phyloP scores from a whole-genome alignment of 192 early-diverging fungal genomes.

The Coemansia reversa region DNA sequence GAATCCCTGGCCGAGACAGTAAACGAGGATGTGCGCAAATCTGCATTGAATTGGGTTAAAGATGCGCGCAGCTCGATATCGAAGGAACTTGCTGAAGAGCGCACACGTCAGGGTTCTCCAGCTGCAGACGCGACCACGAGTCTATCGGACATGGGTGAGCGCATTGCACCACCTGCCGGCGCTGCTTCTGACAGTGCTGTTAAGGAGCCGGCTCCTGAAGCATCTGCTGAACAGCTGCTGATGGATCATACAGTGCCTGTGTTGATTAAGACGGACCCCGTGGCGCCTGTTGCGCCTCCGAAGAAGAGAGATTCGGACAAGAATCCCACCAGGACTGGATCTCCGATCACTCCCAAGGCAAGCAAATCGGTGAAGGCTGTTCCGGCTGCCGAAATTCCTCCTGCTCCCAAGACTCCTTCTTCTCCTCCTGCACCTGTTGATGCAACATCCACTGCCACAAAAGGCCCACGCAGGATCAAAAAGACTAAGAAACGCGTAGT shows the following conservation, averaged over 20 bases:
- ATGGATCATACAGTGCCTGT: slow-evolving; percentile 10
- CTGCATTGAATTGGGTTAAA: slow-evolving; percentile 53
- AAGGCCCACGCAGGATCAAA: slow-evolving; percentile 45
- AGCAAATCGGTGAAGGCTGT: slow-evolving; percentile 14
- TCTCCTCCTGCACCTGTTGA: background rate
- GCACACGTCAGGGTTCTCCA: slow-evolving; percentile 26
- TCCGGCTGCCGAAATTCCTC: slow-evolving; percentile 11
- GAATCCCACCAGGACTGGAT: slow-evolving; percentile 7
- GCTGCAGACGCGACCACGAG: slow-evolving; percentile 4
- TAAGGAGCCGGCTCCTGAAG: slow-evolving; percentile 11
- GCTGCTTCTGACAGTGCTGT: background rate
- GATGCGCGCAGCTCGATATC: slow-evolving; percentile 52
- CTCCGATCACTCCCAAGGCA: slow-evolving; percentile 3
- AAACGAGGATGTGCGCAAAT: slow-evolving; percentile 45
- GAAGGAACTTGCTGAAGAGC: slow-evolving; percentile 49
- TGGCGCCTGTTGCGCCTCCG: background rate
- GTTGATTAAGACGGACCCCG: background rate
- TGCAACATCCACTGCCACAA: background rate
- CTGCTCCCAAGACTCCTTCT: slow-evolving; percentile 14
- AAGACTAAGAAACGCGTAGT: slow-evolving; percentile 44
- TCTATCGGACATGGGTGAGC: background rate
- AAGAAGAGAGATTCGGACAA: slow-evolving; percentile 12
- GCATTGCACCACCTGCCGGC: background rate
- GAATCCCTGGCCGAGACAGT: slow-evolving; percentile 1
- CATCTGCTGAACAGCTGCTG: slow-evolving; percentile 10